Conservation (phyloP, 2,329 filamentous ascomycete species). For the Anisogramma anomala region DNA sequence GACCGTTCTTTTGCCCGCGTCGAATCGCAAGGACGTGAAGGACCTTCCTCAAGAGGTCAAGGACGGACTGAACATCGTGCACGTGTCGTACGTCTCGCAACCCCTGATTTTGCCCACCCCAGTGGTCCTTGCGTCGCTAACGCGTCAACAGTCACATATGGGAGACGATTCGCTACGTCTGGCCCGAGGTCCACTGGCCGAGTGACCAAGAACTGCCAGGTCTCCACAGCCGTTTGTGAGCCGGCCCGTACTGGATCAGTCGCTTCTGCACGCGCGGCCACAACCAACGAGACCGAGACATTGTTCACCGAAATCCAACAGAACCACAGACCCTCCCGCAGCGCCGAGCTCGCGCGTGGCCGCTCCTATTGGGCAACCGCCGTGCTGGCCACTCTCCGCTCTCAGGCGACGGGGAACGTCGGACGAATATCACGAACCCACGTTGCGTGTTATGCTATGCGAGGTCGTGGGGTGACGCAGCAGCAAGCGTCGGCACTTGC, state of each 20-base stretch:
- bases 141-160: conserved; percentile 61
- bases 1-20: conserved; percentile 76
- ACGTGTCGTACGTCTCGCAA: conserved; percentile 58
- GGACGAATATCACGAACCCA: conserved; percentile 13
- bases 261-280: conserved; percentile 6
- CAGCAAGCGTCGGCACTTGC: conserved; percentile 13
- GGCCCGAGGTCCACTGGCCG: conserved; percentile 82
- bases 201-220: conserved; percentile 53
- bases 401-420: conserved; percentile 1
- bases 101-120: conserved; percentile 10
- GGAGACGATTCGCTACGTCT: conserved; percentile 83
- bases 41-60: conserved; percentile 86
- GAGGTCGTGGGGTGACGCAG: conserved; percentile 12
- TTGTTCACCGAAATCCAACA: conserved; percentile 8
- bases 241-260: conserved; percentile 1
- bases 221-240: conserved; percentile 68
- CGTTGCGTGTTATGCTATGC: conserved; percentile 15
- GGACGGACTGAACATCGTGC: conserved; percentile 75
- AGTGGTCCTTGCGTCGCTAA: conserved; percentile 18
- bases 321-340: not conserved
- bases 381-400: conserved; percentile 2
- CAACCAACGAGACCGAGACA: conserved; percentile 11
- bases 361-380: conserved; percentile 2
- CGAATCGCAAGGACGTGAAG: conserved; percentile 84
- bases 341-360: not conserved